Evolutionary conservation across 2,329 filamentous ascomycete species (phyloP).

Genomic region (Fusarium odoratissimum): DNA sequence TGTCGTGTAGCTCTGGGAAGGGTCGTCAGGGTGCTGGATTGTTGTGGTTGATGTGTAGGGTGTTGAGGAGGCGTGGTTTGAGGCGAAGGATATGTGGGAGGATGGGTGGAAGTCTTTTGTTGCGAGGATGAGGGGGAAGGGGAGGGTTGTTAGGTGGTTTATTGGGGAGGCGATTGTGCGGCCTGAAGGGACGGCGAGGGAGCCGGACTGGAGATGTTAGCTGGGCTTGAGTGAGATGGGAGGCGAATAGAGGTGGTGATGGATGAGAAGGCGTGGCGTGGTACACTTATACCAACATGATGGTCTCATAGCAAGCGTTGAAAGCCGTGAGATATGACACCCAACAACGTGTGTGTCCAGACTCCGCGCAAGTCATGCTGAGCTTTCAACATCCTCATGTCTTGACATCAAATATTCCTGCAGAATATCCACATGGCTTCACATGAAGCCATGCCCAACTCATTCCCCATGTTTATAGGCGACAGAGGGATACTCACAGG

Average conservation of each 20-base stretch:
- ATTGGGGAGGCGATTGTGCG: constrained; percentile 76
- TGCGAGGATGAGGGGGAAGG: constrained; percentile 80
- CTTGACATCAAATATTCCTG: background rate
- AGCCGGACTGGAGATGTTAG: constrained; percentile 72
- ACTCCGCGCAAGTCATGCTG: background rate
- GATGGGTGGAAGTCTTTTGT: constrained; percentile 93
- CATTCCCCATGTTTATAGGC: background rate
- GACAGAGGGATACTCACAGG: constrained; percentile 68
- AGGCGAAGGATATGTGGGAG: constrained; percentile 88
- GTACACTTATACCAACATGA: background rate
- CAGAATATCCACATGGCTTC: background rate
- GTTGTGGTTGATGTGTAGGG: constrained; percentile 75
- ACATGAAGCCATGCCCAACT: background rate
- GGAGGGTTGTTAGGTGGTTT: constrained; percentile 78
- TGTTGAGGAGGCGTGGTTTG: constrained; percentile 75
- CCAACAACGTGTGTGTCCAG: background rate
- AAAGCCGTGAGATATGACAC: background rate
- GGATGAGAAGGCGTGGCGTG: too few species aligned
- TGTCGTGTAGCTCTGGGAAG: constrained; percentile 71
- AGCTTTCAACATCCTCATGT: fast-evolving
- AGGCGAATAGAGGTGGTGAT: too few species aligned
- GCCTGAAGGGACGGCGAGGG: constrained; percentile 83
- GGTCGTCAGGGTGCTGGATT: constrained; percentile 75
- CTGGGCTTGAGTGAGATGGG: background rate
- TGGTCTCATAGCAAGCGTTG: background rate